phyloP scores from a whole-genome alignment of 441 rosid genomes.

The Populus hybrid region DNA sequence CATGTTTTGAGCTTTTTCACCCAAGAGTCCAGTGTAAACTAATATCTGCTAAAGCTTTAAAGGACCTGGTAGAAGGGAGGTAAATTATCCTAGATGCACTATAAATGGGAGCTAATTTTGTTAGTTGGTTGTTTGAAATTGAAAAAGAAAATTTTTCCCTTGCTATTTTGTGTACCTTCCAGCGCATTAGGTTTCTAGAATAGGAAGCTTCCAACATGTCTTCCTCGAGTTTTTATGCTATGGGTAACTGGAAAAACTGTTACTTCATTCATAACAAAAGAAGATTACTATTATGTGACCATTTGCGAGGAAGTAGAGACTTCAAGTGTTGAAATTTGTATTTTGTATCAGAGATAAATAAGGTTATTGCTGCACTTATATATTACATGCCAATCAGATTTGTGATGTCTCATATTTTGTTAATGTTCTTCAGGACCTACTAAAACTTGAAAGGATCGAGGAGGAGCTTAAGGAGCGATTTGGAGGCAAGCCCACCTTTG shows the following conservation, averaged over 20 bases:
- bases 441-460: conserved; percentile 80
- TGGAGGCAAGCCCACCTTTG: conserved; percentile 67
- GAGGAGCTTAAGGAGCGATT: conserved; percentile 65
- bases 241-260: not conserved
- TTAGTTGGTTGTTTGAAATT: not conserved
- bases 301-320: not conserved
- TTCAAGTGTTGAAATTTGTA: not conserved
- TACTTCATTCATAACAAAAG: not conserved
- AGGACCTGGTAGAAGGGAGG: not conserved
- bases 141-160: not conserved
- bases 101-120: not conserved
- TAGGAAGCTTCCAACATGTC: not conserved
- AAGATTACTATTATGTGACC: not conserved
- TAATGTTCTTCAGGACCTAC: conserved; percentile 52
- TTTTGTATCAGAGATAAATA: not conserved
- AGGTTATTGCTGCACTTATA: not conserved
- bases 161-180: not conserved
- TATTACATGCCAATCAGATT: not conserved
- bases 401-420: conserved; percentile 2
- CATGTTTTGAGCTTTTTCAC: not conserved
- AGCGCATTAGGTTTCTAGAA: not conserved
- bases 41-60: not conserved
- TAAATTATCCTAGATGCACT: not conserved
- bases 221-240: not conserved
- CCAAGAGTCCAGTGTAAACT: not conserved